Conservation (phyloP, 1,284 basidiomycete genomes). For the Wallemia hederae region DNA sequence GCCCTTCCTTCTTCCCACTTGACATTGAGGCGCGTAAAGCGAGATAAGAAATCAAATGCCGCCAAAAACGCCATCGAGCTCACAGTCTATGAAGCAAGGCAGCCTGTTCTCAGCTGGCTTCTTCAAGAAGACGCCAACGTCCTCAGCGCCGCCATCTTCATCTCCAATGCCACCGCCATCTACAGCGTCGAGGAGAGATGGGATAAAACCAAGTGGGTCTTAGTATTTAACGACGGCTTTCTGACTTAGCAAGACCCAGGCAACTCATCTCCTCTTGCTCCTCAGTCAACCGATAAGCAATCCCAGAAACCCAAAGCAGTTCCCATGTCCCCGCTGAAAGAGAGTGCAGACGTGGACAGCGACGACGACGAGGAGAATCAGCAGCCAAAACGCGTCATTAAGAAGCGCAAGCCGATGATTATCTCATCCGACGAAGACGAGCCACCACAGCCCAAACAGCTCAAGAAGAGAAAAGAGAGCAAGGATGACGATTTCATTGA, state of each 20-base stretch:
- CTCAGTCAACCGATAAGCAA: neutral
- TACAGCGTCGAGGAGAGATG: neutral
- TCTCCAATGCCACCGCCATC: neutral
- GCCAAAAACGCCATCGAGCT: neutral
- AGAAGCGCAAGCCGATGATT: neutral
- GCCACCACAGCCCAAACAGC: neutral
- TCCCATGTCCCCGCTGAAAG: neutral
- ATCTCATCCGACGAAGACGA: neutral
- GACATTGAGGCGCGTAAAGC: neutral
- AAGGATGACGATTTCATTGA: conserved; percentile 1
- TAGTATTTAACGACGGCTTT: neutral
- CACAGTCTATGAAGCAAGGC: neutral
- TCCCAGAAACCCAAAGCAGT: neutral
- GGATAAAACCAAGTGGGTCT: neutral
- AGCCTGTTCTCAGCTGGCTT: neutral
- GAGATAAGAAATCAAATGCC: neutral
- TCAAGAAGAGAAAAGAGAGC: neutral
- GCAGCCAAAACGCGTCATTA: neutral
- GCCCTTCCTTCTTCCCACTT: neutral
- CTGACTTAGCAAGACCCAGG: neutral
- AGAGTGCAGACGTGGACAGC: neutral
- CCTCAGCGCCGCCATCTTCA: neutral
- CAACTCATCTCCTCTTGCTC: neutral
- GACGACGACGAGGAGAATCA: neutral
- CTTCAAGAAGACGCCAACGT: neutral